Base-by-base conservation (phyloP, 2,329 filamentous ascomycete genomes). In the Parastagonospora nodorum region DNA sequence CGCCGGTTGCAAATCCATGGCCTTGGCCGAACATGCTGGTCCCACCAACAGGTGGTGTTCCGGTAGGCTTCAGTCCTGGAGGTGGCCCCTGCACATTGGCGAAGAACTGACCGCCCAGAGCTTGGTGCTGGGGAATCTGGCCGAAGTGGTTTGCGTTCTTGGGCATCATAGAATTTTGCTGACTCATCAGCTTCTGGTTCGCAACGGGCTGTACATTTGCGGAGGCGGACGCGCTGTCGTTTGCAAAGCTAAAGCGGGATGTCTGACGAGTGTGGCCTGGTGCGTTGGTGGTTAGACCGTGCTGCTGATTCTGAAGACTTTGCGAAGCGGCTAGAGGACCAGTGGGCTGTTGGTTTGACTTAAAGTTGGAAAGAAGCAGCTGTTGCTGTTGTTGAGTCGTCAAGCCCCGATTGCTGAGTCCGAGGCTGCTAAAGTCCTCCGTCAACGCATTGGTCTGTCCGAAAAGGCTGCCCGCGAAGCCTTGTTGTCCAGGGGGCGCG, bases 11-110 rank as follows among this genome's bases (percentile, higher is more conserved):
- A 71, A 96, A 97, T 8, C 85, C 85, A 71, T 94, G 90, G 41
- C 88, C 88, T 74, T 97, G 92, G 28, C 90, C 89, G 74, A 97
- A 97, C 84, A 97, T 94, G 58, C 86, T 84, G 47, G 84, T 86
- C 44, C 86, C 85, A 59, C 81, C 85, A 64, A 90, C 92, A 12
- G 94, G 93, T 50, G 94, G 93, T 14, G 93, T 97, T 36, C 92
- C 91, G 2, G 92, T 92, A 16, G 93, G 95, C 77, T 99, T 99
- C 27, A 99, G 81, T 8, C 94, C 94, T 0, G 94, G 95, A 52
- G 94, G 94, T 27, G 95, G 94, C 3, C 92, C 93, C 66, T 95
- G 91, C 67, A 97, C 91, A 46, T 86, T 87, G 41, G 87, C 84
- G 73, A 94, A 97, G 71, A 91, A 94, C 57, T 90, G 89, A 58